Evolutionary conservation across 1,284 basidiomycete genomes (phyloP), one percentile per base, ranked within the genome.

Genomic region (Microbotryum intermedium): DNA sequence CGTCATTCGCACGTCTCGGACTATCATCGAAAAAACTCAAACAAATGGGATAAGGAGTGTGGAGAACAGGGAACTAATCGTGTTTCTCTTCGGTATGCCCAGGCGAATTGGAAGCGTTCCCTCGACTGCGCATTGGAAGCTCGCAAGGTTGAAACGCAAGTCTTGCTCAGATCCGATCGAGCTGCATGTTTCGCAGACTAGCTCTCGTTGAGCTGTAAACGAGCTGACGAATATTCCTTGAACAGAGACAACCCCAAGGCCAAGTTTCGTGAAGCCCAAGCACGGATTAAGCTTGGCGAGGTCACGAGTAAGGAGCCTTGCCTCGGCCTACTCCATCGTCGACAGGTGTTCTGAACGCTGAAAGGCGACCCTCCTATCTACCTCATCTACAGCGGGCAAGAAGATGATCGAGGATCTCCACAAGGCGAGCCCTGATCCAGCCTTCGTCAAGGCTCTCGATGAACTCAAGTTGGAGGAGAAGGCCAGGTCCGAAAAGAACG

Each of bases 221-320:
- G 34, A 6, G 8, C 16, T 2, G 1, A 25, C 45, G n/a, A 30
- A 20, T 25, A 21, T 16, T 29, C 3, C 13, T 8, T 21, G 21
- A 18, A 44, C 48, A 63, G 58, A 23, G 52, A 50, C 26, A 59
- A 60, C 46, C n/a, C 50, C 9, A 62, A 65, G 26, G 66, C 63
- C 2, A 29, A 28, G 13, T 65, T 62, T 47, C 60, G 66, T 25
- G 59, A 61, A 44, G 66, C 57, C 6, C 66, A 67, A 45, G 66
- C 63, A 7, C 53, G 54, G 23, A 59, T 65, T 47, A 63, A 60
- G 2, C 44, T 65, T 18, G 63, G 63, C 43, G 46, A 59, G 44
- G 59, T 46, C 8, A 43, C 20, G 5, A 42, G 50, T 42, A 13
- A 25, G 29, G 6, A 3, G 11, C 25, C 7, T 10, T 30, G 18